A percentile compares a stretch with the other conserved stretches of the same genome.
phyloP scores from a whole-genome alignment of 768 basidiomycete species.

The Termitomyces eurrhizus region DNA sequence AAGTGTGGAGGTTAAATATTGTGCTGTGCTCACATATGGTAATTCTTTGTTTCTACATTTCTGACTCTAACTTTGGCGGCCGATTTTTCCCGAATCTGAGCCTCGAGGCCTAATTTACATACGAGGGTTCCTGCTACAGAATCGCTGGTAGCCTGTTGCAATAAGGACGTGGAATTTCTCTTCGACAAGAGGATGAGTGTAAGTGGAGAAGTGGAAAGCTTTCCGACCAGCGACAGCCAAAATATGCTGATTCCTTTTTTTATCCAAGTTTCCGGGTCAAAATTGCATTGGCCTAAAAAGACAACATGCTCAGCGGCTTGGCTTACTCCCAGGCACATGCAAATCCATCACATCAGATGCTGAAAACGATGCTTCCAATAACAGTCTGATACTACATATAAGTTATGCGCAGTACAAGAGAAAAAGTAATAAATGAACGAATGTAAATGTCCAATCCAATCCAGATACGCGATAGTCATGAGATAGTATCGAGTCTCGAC shows the following conservation, averaged over 20 bases:
- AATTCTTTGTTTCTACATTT: slow-evolving; percentile 10
- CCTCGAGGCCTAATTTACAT: slow-evolving; percentile 7
- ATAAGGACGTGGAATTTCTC: neutral
- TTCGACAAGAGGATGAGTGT: neutral
- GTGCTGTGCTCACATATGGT: slow-evolving; percentile 17
- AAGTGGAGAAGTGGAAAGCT: neutral
- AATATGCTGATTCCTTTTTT: neutral
- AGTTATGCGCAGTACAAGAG: slow-evolving; percentile 8
- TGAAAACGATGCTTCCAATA: slow-evolving; percentile 10
- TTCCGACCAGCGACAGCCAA: neutral
- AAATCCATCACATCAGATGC: neutral
- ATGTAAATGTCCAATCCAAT: slow-evolving; percentile 26
- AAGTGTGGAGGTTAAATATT: slow-evolving; percentile 19
- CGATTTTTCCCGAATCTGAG: slow-evolving; percentile 33
- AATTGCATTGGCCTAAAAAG: neutral
- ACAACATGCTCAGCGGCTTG: neutral
- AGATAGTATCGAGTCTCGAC: slow-evolving; percentile 11
- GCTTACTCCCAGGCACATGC: neutral
- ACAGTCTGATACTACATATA: slow-evolving; percentile 20
- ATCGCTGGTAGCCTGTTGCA: neutral
- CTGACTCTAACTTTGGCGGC: slow-evolving; percentile 21
- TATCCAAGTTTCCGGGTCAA: slow-evolving; percentile 2
- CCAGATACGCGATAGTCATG: slow-evolving; percentile 27
- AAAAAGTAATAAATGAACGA: slow-evolving; percentile 14
- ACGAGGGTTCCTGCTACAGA: neutral